Evolutionary conservation across 768 basidiomycete species (phyloP).

Genomic region (Baorangia bicolor): DNA sequence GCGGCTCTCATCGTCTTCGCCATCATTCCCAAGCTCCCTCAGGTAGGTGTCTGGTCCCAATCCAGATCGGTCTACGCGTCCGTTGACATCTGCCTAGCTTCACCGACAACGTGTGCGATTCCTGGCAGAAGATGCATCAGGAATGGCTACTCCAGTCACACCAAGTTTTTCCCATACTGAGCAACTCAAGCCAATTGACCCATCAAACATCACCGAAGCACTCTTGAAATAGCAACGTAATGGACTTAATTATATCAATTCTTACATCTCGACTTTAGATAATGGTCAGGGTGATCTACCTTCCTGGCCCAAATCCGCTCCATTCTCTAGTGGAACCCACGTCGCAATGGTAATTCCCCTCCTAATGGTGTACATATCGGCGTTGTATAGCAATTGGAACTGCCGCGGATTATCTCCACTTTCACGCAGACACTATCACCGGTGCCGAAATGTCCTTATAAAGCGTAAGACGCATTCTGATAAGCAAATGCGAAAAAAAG

Average conservation of each 20-base stretch:
- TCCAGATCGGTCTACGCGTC: slow-evolving; percentile 8
- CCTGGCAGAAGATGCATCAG: slow-evolving; percentile 62
- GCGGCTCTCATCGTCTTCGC: slow-evolving; percentile 72
- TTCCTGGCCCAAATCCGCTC: slow-evolving; percentile 10
- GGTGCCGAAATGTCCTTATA: slow-evolving; percentile 20
- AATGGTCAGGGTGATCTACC: slow-evolving; percentile 11
- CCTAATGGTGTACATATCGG: slow-evolving; percentile 35
- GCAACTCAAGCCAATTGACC: slow-evolving; percentile 24
- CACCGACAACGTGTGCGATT: slow-evolving; percentile 84
- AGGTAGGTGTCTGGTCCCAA: slow-evolving; percentile 47
- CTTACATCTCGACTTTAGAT: slow-evolving; percentile 18
- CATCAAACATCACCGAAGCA: slow-evolving; percentile 46
- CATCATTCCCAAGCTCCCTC: slow-evolving; percentile 94
- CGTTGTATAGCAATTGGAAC: slow-evolving; percentile 26
- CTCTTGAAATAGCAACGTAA: slow-evolving; percentile 38
- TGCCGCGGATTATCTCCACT: slow-evolving; percentile 6
- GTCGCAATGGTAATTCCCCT: slow-evolving; percentile 28
- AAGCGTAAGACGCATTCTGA: slow-evolving; percentile 30
- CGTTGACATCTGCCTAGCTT: slow-evolving; percentile 46
- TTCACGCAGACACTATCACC: slow-evolving; percentile 8
- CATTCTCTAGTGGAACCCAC: slow-evolving; percentile 18
- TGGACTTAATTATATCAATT: slow-evolving; percentile 7
- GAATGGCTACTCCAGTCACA: slow-evolving; percentile 63
- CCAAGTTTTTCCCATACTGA: slow-evolving; percentile 58
- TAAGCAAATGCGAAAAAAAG: not conserved